Percentiles rank a stretch among this genome's conserved stretches.
phyloP scores from a whole-genome alignment of 192 early-diverging fungal genomes.

The Ramicandelaber brevisporus region DNA sequence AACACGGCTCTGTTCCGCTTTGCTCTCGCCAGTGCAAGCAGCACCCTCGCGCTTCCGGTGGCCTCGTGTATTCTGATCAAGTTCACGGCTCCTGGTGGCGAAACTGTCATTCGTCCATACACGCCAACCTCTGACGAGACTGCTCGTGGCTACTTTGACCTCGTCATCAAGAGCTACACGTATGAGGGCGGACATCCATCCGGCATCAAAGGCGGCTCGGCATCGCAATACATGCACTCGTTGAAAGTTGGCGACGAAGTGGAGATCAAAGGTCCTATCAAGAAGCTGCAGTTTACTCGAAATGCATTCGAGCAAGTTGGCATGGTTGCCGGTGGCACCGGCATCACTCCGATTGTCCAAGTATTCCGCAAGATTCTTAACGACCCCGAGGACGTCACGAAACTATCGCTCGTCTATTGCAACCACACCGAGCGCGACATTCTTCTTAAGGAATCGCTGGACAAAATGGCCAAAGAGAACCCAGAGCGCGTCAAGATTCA shows the following conservation, averaged over 20 bases:
- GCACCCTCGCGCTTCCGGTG: conserved; percentile 36
- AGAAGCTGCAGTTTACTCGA: conserved; percentile 37
- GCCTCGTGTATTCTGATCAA: conserved; percentile 65
- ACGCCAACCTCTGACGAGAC: conserved; percentile 38
- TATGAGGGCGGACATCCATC: conserved; percentile 4
- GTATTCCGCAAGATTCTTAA: conserved; percentile 34
- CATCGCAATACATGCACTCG: conserved; percentile 33
- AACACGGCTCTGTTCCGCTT: conserved; percentile 43
- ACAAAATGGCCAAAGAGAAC: conserved; percentile 24
- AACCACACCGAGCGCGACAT: conserved; percentile 58
- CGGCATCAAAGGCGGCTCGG: conserved; percentile 20
- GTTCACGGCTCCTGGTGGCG: conserved; percentile 24
- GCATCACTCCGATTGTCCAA: conserved; percentile 65
- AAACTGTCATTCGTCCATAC: conserved; percentile 54
- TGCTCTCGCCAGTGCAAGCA: conserved; percentile 27
- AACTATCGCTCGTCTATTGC: conserved; percentile 48
- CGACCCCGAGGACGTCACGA: conserved; percentile 38
- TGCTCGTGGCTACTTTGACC: conserved; percentile 38
- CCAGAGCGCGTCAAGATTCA: conserved; percentile 34
- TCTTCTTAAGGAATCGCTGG: conserved; percentile 37
- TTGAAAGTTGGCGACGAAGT: conserved; percentile 47
- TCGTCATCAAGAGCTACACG: conserved; percentile 59
- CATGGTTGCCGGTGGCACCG: conserved; percentile 70
- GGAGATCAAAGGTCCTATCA: conserved; percentile 59
- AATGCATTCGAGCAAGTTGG: conserved; percentile 36